Evolutionary conservation across 495 filamentous ascomycete genomes (phyloP).

Genomic region (Xylaria scruposa): DNA sequence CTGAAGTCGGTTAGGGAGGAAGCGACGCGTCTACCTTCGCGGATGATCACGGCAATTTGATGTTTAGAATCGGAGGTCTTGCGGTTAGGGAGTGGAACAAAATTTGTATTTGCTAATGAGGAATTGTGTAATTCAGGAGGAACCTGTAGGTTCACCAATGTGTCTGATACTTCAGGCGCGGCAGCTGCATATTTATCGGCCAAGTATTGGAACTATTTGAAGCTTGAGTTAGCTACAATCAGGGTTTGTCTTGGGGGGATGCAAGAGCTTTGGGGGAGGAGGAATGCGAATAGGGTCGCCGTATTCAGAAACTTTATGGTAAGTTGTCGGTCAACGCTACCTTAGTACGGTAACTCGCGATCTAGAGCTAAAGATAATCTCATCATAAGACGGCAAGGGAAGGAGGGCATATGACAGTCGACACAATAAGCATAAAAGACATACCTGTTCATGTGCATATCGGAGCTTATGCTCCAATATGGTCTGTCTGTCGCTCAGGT

Average conservation of each 20-base stretch:
- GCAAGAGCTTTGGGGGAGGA: neutral
- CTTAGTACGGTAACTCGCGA: conserved; percentile 61
- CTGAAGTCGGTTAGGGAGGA: conserved; percentile 47
- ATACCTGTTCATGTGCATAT: conserved; percentile 64
- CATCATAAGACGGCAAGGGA: conserved; percentile 57
- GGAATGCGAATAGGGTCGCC: conserved; percentile 16
- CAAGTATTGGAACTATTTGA: conserved; percentile 57
- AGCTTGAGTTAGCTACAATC: conserved; percentile 26
- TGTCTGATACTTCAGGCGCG: conserved; percentile 59
- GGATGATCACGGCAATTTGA: conserved; percentile 60
- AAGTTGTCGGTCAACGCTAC: conserved; percentile 60
- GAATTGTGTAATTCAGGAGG: conserved; percentile 56
- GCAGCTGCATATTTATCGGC: conserved; percentile 65
- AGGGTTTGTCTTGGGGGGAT: neutral
- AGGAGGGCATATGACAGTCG: conserved; percentile 9
- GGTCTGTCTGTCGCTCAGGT: conserved; percentile 59
- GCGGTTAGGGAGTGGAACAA: conserved; percentile 58
- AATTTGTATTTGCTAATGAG: conserved; percentile 48
- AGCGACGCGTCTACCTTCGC: conserved; percentile 61
- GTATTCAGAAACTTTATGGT: conserved; percentile 45
- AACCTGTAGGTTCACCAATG: conserved; percentile 61
- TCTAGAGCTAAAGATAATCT: conserved; percentile 72
- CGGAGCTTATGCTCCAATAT: conserved; percentile 64
- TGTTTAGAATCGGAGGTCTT: conserved; percentile 53
- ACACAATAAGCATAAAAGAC: conserved; percentile 13